Evolutionary conservation across 345 rosid genomes (phyloP), one percentile per base, ranked within the genome.

Genomic region (Gossypium ekmanianum): DNA sequence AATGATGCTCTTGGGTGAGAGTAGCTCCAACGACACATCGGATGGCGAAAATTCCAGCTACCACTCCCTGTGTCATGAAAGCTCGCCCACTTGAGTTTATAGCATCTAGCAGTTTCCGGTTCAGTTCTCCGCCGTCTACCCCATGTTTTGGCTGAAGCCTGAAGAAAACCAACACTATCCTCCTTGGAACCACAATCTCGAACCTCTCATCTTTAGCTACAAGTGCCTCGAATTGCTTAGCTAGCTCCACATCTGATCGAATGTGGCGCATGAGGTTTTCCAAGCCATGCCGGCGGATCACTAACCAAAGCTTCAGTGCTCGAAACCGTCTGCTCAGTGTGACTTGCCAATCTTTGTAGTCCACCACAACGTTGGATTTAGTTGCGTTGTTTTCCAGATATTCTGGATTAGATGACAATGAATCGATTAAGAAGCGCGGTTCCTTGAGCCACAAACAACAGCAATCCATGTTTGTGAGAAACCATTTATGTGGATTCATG

Each of bases 271-370:
- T 83, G 14, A 88, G 85, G 68, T 86, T 83, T 13, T 71, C 52
- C 7, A 78, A 48, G 0, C 89, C 88, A 7, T 78, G 62, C 61
- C 78, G 76, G 2, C 88, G 79, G 8, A 85, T 22, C 0, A 83
- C 74, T 22, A 84, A 29, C 91, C 88, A 88, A 20, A 88, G 77
- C 76, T 73, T 73, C 44, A 12, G 80, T 78, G 75, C 81, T 73
- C 41, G 85, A 83, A 88, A 88, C 29, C 85, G 61, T 2, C 84
- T 83, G n/a, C 89, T 86, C 10, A 82, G 74, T 26, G 84, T 81
- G 63, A 86, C 79, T 47, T 84, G 89, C 90, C 85, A 85, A 54
- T 85, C 88, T 59, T 87, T 85, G 59, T 72, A 87, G 79, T 83
- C 87, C 50, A 87, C 80, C 1, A 85, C 88, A n/a, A 72, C 55